Evolutionary conservation across 2,329 filamentous ascomycete species (phyloP).

Genomic region (Incumbomyces delicatus): DNA sequence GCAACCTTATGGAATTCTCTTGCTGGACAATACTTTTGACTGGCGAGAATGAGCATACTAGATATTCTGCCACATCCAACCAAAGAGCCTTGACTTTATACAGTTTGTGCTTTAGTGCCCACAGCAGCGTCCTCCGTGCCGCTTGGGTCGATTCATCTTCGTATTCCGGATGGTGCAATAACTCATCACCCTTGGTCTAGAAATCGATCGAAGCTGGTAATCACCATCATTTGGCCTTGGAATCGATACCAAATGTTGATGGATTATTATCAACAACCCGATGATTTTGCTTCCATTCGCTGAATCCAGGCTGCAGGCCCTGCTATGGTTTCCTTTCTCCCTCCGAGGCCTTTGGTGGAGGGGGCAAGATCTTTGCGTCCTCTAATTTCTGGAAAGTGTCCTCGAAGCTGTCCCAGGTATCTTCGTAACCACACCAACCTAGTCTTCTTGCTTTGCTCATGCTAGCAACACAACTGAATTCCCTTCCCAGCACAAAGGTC

Average conservation of each 20-base stretch:
- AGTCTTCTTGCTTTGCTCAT: slow-evolving; percentile 39
- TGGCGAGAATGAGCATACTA: too few relatives aligned
- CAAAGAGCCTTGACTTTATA: neutral
- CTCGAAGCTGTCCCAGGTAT: slow-evolving; percentile 30
- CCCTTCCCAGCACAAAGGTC: slow-evolving; percentile 34
- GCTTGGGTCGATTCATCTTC: neutral
- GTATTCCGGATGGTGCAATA: neutral
- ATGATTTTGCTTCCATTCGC: neutral
- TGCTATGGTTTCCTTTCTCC: too few relatives aligned
- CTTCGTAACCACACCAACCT: slow-evolving; percentile 35
- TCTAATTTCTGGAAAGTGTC: slow-evolving; percentile 27
- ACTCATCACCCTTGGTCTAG: neutral
- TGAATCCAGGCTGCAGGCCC: too few relatives aligned
- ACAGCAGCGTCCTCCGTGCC: neutral
- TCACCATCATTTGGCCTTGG: too few relatives aligned
- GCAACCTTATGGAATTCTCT: too few relatives aligned
- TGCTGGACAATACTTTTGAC: too few relatives aligned
- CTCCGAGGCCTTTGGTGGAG: too few relatives aligned
- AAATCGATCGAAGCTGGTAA: neutral
- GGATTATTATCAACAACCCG: neutral
- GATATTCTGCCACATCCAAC: too few relatives aligned
- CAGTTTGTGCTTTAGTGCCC: neutral
- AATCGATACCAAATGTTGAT: neutral
- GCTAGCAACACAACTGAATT: slow-evolving; percentile 21
- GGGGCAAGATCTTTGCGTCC: slow-evolving; percentile 21